Conservation (phyloP, 108 stramenopile genomes). For the Nitzschia inconspicua region DNA sequence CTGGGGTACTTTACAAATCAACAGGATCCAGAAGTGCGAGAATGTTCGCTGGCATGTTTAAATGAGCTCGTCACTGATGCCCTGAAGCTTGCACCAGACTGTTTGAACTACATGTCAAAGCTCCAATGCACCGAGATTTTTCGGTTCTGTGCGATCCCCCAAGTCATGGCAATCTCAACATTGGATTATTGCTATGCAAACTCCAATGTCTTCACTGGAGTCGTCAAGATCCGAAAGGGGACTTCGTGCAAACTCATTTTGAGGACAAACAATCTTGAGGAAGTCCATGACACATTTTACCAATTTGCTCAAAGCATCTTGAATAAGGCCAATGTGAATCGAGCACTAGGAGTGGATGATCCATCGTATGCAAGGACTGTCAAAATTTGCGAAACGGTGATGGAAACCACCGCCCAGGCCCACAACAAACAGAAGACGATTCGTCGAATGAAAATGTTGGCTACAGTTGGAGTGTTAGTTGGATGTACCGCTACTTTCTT, state of each 20-base stretch:
- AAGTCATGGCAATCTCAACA: constrained; percentile 99
- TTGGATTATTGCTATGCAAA: constrained; percentile 94
- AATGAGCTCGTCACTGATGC: constrained; percentile 98
- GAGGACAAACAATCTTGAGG: constrained; percentile 58
- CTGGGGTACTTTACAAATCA: constrained; percentile 87
- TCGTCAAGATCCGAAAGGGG: constrained; percentile 95
- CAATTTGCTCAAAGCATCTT: constrained; percentile 53
- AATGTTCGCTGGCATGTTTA: constrained; percentile 69
- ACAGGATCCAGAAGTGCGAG: constrained; percentile 34
- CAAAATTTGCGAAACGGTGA: constrained; percentile 62
- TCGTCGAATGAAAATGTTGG: constrained; percentile 20
- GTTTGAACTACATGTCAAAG: constrained; percentile 87
- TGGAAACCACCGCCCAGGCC: constrained; percentile 45
- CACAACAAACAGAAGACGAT: constrained; percentile 15
- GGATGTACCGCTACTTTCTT: no score
- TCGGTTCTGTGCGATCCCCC: constrained; percentile 98
- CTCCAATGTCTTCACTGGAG: constrained; percentile 94
- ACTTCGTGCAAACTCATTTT: constrained; percentile 78
- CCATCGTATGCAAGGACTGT: constrained; percentile 74
- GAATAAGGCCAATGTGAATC: constrained; percentile 40
- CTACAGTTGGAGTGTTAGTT: no score
- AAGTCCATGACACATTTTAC: constrained; percentile 76
- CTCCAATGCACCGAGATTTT: constrained; percentile 88
- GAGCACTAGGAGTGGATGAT: constrained; percentile 54
- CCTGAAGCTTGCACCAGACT: constrained; percentile 91